These are phyloP conservation scores for Ramaria sp. DNA, from an alignment of 768 basidiomycete genomes.

Conservation along the genomic window DNA sequence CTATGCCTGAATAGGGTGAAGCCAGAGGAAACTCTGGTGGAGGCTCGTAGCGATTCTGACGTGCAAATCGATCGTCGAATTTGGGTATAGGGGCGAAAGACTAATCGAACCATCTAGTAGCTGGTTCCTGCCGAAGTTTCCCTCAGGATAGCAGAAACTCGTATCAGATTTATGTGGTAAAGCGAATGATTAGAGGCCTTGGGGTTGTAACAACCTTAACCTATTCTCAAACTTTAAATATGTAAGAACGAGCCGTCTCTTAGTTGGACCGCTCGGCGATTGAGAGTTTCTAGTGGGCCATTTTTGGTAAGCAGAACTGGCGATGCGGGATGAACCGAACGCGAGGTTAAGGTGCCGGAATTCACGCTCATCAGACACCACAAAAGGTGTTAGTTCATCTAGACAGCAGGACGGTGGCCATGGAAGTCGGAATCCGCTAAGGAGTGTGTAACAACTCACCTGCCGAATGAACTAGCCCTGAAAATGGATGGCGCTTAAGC, in stretches of 20 bases:
- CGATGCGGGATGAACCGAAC: constrained; percentile 63
- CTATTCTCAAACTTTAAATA: constrained; percentile 68
- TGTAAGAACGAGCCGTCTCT: constrained; percentile 47
- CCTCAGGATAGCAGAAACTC: constrained; percentile 63
- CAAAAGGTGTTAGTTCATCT: constrained; percentile 76
- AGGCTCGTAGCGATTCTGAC: constrained; percentile 93
- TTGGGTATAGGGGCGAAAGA: constrained; percentile 95
- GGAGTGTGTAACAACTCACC: constrained; percentile 85
- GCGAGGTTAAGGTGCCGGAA: constrained; percentile 74
- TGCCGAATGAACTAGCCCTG: constrained; percentile 86
- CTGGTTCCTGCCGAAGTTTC: constrained; percentile 90
- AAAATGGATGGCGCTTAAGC: constrained; percentile 87
- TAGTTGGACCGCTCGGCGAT: constrained; percentile 40
- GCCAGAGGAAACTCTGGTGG: constrained; percentile 96
- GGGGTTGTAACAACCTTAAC: constrained; percentile 83
- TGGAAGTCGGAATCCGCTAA: constrained; percentile 81
- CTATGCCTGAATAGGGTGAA: constrained; percentile 85
- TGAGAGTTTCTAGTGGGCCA: constrained; percentile 66
- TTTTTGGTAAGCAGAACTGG: constrained; percentile 68
- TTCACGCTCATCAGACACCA: constrained; percentile 79
- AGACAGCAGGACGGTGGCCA: constrained; percentile 85
- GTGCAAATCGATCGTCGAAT: constrained; percentile 94
- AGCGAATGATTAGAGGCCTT: constrained; percentile 90
- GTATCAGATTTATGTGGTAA: constrained; percentile 49
- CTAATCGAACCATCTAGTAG: constrained; percentile 93